These are phyloP conservation scores for Silybum marianum DNA, from an alignment of 129 eudicot species.

Conservation along the genomic window DNA sequence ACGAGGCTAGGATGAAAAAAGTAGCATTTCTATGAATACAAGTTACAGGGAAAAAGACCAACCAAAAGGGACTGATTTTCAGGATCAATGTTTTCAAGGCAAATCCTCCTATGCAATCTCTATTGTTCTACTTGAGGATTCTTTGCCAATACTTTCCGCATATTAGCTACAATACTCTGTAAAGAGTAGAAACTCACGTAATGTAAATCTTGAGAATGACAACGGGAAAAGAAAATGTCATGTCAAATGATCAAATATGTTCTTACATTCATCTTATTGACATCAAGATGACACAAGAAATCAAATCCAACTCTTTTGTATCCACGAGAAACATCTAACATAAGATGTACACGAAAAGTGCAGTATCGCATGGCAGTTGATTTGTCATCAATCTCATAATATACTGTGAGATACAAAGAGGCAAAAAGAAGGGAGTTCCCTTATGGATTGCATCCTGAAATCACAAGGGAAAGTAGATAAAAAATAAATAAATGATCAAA, in stretches of 20 bases:
- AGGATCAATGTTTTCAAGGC: constrained; percentile 75
- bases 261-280: constrained; percentile 80
- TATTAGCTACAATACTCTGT: constrained; percentile 94
- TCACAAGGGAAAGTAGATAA: too few relatives aligned
- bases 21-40: background rate
- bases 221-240: background rate
- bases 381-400: too few relatives aligned
- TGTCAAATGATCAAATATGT: constrained; percentile 3
- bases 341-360: too few relatives aligned
- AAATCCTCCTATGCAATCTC: constrained; percentile 93
- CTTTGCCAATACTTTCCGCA: constrained; percentile 95
- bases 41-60: constrained; percentile 26
- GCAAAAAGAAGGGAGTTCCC: too few relatives aligned
- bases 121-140: constrained; percentile 97
- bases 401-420: too few relatives aligned
- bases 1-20: background rate
- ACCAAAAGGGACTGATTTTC: constrained; percentile 94
- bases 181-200: constrained; percentile 16
- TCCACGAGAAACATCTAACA: too few relatives aligned
- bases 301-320: too few relatives aligned
- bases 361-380: too few relatives aligned
- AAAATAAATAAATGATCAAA: too few relatives aligned
- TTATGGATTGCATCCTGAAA: too few relatives aligned
- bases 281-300: constrained; percentile 74
- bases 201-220: constrained; percentile 1